Conservation (phyloP, 768 basidiomycete genomes). For the Boletus rubescentipes region DNA sequence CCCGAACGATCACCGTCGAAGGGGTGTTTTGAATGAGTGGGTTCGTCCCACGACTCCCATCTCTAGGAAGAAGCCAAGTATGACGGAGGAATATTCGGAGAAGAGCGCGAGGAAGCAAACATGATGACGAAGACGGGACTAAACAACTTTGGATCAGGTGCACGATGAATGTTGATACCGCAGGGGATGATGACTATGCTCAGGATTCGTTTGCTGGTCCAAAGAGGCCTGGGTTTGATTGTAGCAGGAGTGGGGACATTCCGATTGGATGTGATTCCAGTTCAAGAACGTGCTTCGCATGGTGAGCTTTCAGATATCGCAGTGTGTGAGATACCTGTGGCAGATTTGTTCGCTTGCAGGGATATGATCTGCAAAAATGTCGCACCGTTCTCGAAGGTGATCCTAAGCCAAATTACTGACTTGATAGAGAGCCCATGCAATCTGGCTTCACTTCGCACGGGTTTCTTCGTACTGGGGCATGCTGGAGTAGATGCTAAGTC, state of each 20-base stretch:
- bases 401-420: conserved; percentile 38
- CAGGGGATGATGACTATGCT: conserved; percentile 93
- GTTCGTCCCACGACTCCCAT: conserved; percentile 97
- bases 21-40: too few relatives aligned
- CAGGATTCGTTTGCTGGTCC: conserved; percentile 97
- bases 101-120: too few relatives aligned
- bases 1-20: too few relatives aligned
- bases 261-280: conserved; percentile 91
- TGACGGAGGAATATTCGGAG: too few relatives aligned
- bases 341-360: conserved; percentile 98
- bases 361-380: conserved; percentile 78
- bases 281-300: conserved; percentile 94
- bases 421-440: conserved; percentile 98
- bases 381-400: background rate
- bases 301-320: conserved; percentile 96
- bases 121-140: conserved; percentile 88
- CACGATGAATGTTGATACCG: conserved; percentile 90
- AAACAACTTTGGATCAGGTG: conserved; percentile 73
- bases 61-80: too few relatives aligned
- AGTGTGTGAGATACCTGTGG: conserved; percentile 99
- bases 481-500: conserved; percentile 41
- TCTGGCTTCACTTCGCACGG: conserved; percentile 94
- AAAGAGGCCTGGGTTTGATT: conserved; percentile 93
- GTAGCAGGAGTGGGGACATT: conserved; percentile 89
- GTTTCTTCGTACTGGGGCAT: conserved; percentile 99